A percentile compares a stretch with the other conserved stretches of the same genome.
phyloP scores from a whole-genome alignment of 2,329 filamentous ascomycete genomes.

The Colletotrichum sp. region DNA sequence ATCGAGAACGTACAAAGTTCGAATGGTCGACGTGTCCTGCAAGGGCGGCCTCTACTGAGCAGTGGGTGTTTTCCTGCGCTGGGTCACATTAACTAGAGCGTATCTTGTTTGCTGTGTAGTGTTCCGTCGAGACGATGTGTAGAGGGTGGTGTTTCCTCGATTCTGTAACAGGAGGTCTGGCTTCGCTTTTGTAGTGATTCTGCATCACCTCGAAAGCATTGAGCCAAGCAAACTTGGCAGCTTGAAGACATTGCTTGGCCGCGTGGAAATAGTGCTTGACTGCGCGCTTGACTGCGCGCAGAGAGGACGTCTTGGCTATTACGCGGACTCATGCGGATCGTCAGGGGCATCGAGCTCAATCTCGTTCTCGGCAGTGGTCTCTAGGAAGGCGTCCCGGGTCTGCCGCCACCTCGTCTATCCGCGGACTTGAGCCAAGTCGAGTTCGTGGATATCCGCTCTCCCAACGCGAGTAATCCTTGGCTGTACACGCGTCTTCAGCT shows the following conservation, averaged over 20 bases:
- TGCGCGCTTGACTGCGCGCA: neutral
- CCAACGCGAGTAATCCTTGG: neutral
- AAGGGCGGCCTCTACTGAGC: neutral
- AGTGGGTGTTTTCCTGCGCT: neutral
- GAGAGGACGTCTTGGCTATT: neutral
- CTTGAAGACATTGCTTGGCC: neutral
- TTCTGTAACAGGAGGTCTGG: rapidly evolving
- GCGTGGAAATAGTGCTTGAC: neutral
- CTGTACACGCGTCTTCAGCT: neutral
- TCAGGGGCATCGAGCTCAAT: neutral
- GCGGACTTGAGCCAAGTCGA: neutral
- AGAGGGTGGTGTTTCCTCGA: neutral
- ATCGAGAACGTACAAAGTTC: neutral
- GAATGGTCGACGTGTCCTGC: neutral
- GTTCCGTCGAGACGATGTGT: neutral
- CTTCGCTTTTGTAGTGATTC: rapidly evolving
- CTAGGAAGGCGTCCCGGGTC: neutral
- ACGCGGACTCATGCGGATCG: neutral
- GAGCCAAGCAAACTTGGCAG: neutral
- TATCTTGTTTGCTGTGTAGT: rapidly evolving
- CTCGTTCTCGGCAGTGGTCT: neutral
- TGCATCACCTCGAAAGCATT: neutral
- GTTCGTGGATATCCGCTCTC: neutral
- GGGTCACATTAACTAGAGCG: neutral
- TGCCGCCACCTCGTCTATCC: neutral